phyloP scores from a whole-genome alignment of 2,329 filamentous ascomycete genomes.

The Lithohypha guttulata region DNA sequence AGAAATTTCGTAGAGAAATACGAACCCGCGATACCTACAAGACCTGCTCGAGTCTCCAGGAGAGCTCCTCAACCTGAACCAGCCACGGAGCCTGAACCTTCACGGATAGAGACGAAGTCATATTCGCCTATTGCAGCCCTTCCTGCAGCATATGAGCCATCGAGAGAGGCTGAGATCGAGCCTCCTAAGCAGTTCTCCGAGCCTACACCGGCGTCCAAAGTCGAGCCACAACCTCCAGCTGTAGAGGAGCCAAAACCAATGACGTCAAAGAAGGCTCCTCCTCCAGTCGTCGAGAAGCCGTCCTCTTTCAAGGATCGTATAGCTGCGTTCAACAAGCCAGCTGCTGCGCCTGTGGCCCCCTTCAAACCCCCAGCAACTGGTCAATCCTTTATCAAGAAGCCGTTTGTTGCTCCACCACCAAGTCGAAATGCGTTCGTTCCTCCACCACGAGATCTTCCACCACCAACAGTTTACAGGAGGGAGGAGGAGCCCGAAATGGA shows the following conservation, averaged over 20 bases:
- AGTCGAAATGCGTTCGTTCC: constrained; percentile 87
- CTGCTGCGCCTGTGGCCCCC: constrained; percentile 75
- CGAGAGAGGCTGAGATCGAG: constrained; percentile 13
- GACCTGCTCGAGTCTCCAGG: constrained; percentile 56
- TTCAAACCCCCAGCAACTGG: constrained; percentile 64
- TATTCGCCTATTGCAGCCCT: constrained; percentile 20
- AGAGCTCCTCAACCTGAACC: constrained; percentile 54
- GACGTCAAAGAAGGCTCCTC: constrained; percentile 36
- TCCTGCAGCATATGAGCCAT: constrained; percentile 24
- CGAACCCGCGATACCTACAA: constrained; percentile 79
- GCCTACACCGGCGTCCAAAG: constrained; percentile 14
- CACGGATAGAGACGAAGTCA: constrained; percentile 22
- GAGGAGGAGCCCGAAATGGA: constrained; percentile 66
- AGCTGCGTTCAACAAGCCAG: constrained; percentile 87
- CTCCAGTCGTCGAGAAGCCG: constrained; percentile 62
- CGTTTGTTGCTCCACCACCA: constrained; percentile 88
- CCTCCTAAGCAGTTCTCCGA: constrained; percentile 9
- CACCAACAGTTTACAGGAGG: constrained; percentile 67
- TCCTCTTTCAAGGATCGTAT: constrained; percentile 86
- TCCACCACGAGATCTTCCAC: constrained; percentile 54
- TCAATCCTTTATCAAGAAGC: constrained; percentile 80
- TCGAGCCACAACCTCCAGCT: constrained; percentile 23
- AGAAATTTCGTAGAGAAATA: constrained; percentile 96
- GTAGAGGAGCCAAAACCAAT: constrained; percentile 17
- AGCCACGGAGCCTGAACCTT: constrained; percentile 26